Evolutionary conservation across 805 yeast species (phyloP).

Genomic region (Pichia heedii): DNA sequence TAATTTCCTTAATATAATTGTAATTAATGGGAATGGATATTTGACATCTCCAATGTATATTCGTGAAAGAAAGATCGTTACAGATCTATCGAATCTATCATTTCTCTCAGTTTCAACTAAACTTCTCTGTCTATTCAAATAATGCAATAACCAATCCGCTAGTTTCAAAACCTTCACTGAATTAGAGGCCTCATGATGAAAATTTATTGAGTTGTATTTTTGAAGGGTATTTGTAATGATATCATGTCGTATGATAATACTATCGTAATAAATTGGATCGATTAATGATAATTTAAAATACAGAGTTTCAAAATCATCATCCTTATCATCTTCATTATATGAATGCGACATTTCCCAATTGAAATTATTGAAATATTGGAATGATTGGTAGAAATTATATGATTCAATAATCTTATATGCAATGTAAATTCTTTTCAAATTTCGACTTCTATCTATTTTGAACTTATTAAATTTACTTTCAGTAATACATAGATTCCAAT

Average conservation of each 20-base stretch:
- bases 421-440: slow-evolving; percentile 11
- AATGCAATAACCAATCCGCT: background rate
- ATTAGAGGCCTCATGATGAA: background rate
- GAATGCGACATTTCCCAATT: too few species aligned
- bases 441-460: slow-evolving; percentile 8
- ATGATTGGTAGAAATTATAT: background rate
- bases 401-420: slow-evolving; percentile 16
- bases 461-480: background rate
- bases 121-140: background rate
- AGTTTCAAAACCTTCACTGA: too few species aligned
- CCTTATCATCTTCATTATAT: background rate
- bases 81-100: background rate
- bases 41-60: background rate
- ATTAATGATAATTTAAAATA: slow-evolving; percentile 11
- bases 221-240: slow-evolving; percentile 3
- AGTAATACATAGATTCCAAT: background rate
- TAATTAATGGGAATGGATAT: background rate
- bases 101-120: background rate
- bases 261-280: slow-evolving; percentile 20
- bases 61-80: background rate
- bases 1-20: background rate
- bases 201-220: background rate
- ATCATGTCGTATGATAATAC: slow-evolving; percentile 7
- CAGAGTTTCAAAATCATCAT: slow-evolving; percentile 9
- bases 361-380: background rate